Percentiles rank a stretch among this genome's conserved stretches.
Evolutionary conservation across 2,329 filamentous ascomycete species (phyloP).

Genomic region (Cercospora nicotianae): DNA sequence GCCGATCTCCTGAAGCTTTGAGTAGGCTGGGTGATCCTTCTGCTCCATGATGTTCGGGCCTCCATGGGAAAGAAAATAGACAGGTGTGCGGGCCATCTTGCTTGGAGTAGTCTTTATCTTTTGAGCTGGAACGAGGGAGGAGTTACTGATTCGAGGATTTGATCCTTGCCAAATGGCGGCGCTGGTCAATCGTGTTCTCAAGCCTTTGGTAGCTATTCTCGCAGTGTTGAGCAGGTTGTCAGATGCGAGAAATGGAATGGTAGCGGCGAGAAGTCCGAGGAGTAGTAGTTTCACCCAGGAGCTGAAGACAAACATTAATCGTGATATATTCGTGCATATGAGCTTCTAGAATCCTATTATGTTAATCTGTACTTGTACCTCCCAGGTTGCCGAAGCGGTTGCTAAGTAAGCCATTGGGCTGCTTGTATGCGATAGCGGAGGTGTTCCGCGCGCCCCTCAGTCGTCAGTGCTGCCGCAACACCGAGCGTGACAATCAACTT

Average conservation of each 20-base stretch:
- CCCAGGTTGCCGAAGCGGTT: background rate
- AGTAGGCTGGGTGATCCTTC: constrained; percentile 66
- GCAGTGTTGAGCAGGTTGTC: background rate
- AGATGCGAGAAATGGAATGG: constrained; percentile 12
- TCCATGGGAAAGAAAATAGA: constrained; percentile 53
- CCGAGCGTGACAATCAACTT: background rate
- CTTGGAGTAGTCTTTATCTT: background rate
- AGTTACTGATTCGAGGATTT: background rate
- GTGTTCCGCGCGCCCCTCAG: background rate
- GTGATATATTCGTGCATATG: background rate
- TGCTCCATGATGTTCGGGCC: constrained; percentile 66
- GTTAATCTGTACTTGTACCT: background rate
- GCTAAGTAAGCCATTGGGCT: background rate
- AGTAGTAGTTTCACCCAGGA: constrained; percentile 24
- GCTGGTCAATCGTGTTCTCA: background rate
- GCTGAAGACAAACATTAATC: constrained; percentile 13
- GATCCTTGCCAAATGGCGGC: background rate
- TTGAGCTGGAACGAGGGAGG: background rate
- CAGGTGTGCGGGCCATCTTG: constrained; percentile 43
- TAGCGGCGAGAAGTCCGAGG: constrained; percentile 20
- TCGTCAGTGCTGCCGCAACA: constrained; percentile 1
- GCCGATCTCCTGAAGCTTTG: constrained; percentile 64
- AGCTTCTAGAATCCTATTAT: background rate
- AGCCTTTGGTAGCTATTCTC: constrained; percentile 1
- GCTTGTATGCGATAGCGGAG: background rate